Evolutionary conservation across 345 rosid genomes (phyloP).

Genomic region (Melastoma malabathricum): DNA sequence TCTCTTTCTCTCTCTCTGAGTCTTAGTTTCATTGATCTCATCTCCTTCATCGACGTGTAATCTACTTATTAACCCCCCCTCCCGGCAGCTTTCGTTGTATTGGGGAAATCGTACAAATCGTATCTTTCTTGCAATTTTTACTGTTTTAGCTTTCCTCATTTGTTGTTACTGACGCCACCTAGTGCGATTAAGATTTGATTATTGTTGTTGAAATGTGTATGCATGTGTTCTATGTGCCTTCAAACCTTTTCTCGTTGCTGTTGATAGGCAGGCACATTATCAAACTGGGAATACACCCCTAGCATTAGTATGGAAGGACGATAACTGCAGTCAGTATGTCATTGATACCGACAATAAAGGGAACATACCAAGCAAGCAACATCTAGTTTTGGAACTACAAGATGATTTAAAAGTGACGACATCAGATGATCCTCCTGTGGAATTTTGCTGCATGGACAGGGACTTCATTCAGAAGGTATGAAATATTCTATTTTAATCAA

Average conservation of each 20-base stretch:
- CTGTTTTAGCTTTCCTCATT: too few relatives aligned
- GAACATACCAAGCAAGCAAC: conserved; percentile 57
- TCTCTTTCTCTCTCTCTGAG: too few relatives aligned
- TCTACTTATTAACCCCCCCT: too few relatives aligned
- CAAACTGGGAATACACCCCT: conserved; percentile 86
- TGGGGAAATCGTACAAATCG: too few relatives aligned
- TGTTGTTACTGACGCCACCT: too few relatives aligned
- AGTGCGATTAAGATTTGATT: too few relatives aligned
- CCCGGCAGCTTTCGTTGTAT: too few relatives aligned
- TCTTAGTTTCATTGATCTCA: too few relatives aligned
- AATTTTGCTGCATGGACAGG: conserved; percentile 47
- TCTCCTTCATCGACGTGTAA: too few relatives aligned
- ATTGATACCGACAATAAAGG: conserved; percentile 91
- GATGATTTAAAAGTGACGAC: conserved; percentile 67
- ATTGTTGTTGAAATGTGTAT: too few relatives aligned
- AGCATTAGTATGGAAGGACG: conserved; percentile 95
- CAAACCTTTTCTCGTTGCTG: conserved; percentile 6
- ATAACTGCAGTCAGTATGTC: conserved; percentile 80
- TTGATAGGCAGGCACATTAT: conserved; percentile 72
- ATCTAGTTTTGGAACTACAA: conserved; percentile 85
- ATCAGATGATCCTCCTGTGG: conserved; percentile 78
- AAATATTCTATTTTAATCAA: conserved; percentile 3
- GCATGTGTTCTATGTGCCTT: background rate
- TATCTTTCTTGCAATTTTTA: too few relatives aligned
- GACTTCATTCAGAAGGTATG: conserved; percentile 57